phyloP scores from a whole-genome alignment of 768 basidiomycete species.

The Tylopilus rubrobrunneus region DNA sequence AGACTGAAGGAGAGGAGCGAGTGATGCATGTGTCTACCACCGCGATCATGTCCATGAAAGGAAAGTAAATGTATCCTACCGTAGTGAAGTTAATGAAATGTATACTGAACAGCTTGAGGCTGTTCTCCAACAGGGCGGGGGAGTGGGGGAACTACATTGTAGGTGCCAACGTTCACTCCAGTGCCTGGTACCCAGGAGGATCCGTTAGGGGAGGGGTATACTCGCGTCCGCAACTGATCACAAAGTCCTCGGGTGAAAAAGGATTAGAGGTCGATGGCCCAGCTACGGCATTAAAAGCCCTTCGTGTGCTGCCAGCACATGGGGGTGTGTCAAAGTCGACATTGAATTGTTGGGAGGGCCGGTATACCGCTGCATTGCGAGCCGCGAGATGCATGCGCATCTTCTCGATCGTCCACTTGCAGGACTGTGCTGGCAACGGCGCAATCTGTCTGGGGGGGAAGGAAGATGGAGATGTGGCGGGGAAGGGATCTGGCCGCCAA shows the following conservation, averaged over 20 bases:
- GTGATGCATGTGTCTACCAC: no score
- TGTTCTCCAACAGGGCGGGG: no score
- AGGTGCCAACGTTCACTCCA: neutral
- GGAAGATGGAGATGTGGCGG: neutral
- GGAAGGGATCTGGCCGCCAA: slow-evolving; percentile 4
- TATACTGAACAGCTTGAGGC: no score
- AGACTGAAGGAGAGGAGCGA: no score
- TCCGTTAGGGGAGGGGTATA: neutral
- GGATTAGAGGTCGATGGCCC: neutral
- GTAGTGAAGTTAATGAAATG: no score
- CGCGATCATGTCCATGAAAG: no score
- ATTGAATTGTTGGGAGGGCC: neutral
- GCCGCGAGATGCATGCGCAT: neutral
- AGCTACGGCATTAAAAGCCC: neutral
- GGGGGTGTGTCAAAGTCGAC: neutral
- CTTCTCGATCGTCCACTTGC: slow-evolving; percentile 5
- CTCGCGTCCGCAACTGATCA: neutral
- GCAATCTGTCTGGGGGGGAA: neutral
- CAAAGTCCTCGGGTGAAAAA: neutral
- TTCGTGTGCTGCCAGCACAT: neutral
- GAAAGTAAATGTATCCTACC: no score
- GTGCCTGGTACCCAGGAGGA: neutral
- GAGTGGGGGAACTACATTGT: neutral
- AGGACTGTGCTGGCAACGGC: neutral
- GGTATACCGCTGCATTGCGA: neutral